Evolutionary conservation across 2,329 filamentous ascomycete genomes (phyloP).

Genomic region (Canariomyces notabilis): DNA sequence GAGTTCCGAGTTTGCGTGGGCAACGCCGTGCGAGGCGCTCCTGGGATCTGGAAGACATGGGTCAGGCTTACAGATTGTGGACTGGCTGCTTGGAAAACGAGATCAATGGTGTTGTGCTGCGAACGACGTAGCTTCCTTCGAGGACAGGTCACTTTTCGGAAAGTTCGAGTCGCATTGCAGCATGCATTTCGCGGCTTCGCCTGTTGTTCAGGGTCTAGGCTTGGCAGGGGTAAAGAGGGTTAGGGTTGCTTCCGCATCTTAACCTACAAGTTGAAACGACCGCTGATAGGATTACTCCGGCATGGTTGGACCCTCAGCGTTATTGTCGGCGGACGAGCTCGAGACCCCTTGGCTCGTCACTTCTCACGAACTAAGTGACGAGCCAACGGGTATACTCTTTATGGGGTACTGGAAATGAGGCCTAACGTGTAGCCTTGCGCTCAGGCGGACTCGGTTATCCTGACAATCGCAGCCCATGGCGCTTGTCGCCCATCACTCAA

Average conservation of each 20-base stretch:
- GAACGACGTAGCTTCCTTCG: neutral
- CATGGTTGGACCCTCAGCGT: too few relatives aligned
- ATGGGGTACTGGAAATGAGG: too few relatives aligned
- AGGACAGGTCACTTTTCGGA: constrained; percentile 11
- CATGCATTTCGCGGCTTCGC: neutral
- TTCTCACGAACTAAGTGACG: too few relatives aligned
- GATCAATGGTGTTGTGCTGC: neutral
- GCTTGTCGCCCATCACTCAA: too few relatives aligned
- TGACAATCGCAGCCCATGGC: too few relatives aligned
- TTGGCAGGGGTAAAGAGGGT: constrained; percentile 2
- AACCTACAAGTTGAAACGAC: neutral
- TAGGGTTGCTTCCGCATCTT: neutral
- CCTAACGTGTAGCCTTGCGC: too few relatives aligned
- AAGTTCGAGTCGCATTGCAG: neutral
- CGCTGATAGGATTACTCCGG: too few relatives aligned
- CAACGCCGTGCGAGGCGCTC: neutral
- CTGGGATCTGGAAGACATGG: neutral
- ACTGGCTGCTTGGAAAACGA: neutral
- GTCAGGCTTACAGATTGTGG: neutral
- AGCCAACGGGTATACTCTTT: too few relatives aligned
- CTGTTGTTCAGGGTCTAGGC: neutral
- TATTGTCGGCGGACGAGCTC: too few relatives aligned
- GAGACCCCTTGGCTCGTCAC: too few relatives aligned
- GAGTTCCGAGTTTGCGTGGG: neutral
- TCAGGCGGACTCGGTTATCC: too few relatives aligned